Percentiles rank a stretch among this genome's conserved stretches.
Evolutionary conservation across 202 grass and related monocot genomes (phyloP).

Genomic region (Zoysia matrella): DNA sequence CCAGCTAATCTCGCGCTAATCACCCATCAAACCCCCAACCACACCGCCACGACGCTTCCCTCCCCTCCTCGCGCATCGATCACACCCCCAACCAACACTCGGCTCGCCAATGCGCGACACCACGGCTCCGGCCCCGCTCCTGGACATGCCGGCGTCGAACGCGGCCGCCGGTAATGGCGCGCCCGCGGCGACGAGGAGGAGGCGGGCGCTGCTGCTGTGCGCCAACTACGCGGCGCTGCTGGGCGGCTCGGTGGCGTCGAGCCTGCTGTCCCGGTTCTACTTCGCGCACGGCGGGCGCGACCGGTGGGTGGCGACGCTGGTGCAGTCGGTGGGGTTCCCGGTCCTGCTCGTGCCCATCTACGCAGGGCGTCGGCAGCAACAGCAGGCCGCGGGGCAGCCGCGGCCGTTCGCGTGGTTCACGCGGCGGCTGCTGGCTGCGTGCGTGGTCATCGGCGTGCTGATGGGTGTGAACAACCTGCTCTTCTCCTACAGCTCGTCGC

Average conservation of each 20-base stretch:
- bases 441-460: slow-evolving; percentile 75
- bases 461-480: slow-evolving; percentile 49
- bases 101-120: too few relatives aligned
- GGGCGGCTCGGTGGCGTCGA: too few relatives aligned
- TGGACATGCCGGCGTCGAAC: too few relatives aligned
- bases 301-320: slow-evolving; percentile 86
- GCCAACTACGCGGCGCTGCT: too few relatives aligned
- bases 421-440: slow-evolving; percentile 53
- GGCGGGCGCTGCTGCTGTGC: slow-evolving; percentile 30
- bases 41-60: not conserved
- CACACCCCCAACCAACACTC: too few relatives aligned
- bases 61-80: slow-evolving; percentile 23
- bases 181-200: too few relatives aligned
- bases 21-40: slow-evolving; percentile 46
- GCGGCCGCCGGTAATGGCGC: too few relatives aligned
- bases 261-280: too few relatives aligned
- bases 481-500: too few relatives aligned
- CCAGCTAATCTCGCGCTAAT: slow-evolving; percentile 45
- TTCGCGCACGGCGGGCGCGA: slow-evolving; percentile 24
- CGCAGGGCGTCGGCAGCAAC: slow-evolving; percentile 17
- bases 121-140: too few relatives aligned
- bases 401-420: too few relatives aligned
- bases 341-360: slow-evolving; percentile 72
- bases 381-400: not conserved
- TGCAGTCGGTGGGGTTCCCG: slow-evolving; percentile 91